phyloP scores from a whole-genome alignment of 2,329 filamentous ascomycete species.

The Phialophora expanda region DNA sequence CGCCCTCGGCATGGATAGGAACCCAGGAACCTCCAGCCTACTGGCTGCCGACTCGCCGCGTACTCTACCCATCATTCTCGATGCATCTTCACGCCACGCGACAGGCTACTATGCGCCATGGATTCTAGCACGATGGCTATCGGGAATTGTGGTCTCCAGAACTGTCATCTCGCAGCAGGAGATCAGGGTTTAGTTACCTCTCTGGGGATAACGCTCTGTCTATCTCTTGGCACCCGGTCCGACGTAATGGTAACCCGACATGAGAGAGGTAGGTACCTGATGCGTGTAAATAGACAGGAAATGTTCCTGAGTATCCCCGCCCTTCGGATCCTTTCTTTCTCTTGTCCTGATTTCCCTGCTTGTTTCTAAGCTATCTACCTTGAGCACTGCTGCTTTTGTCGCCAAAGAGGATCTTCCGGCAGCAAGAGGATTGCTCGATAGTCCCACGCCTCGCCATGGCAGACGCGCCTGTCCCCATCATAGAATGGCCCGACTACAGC shows the following conservation, averaged over 20 bases:
- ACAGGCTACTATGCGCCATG: background rate
- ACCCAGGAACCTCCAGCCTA: background rate
- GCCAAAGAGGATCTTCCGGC: background rate
- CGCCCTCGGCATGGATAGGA: background rate
- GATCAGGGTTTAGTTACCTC: slow-evolving; percentile 7
- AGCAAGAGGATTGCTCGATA: background rate
- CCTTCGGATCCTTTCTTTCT: background rate
- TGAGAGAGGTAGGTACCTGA: background rate
- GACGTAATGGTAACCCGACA: background rate
- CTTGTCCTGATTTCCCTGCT: background rate
- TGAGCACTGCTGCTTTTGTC: background rate
- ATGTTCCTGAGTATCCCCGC: background rate
- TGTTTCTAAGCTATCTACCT: background rate
- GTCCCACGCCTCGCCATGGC: slow-evolving; percentile 5
- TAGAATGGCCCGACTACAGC: slow-evolving; percentile 35
- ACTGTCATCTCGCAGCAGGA: background rate
- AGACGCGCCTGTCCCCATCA: slow-evolving; percentile 24
- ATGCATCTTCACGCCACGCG: background rate
- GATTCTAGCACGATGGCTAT: background rate
- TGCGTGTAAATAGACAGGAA: slow-evolving; percentile 1
- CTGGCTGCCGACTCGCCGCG: background rate
- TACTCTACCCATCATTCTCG: background rate
- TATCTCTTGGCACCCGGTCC: slow-evolving; percentile 8
- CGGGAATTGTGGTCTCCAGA: background rate
- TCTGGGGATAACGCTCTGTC: background rate